Base-by-base conservation (phyloP, 257 asterid species). In the Eustoma russellianum region DNA sequence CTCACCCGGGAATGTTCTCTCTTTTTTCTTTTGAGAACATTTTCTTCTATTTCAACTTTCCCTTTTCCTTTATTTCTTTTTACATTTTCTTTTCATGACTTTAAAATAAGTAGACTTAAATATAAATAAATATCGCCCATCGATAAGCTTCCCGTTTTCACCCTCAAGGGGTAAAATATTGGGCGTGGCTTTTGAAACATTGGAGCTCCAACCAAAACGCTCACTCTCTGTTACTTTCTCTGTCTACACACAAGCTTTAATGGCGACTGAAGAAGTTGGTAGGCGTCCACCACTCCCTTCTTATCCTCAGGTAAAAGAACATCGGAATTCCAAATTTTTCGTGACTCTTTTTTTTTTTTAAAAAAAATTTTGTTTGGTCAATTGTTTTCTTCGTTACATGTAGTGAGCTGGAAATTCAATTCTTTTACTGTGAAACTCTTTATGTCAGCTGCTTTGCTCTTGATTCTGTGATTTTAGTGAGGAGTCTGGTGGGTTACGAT, bases 211-310 rank as follows among this genome's bases (percentile, higher is more conserved):
- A 17, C 30, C 30, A 19, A 15, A 7, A 9, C 33, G 65, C 75
- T 65, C 69, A 52, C 76, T 16, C 57, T 53, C 57, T 55, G 43
- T 35, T 52, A 19, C 55, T 45, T 48, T 24, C 55, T 46, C 50
- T 52, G n/a, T 45, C 50, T 19, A 13, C 59, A 2, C 13, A 8
- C n/a, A 6, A 13, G 5, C 16, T 17, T 46, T 69, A 63, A 83
- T 86, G 95, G 91, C 94, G 57, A 77, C 88, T 61, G 77, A 78
- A 55, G 85, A 71, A 58, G 51, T 64, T 71, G 66, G 45, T 68
- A 74, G 52, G 56, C 73, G 76, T 61, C 70, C 92, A 53, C 64
- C 86, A 10, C 76, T 71, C 43, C 90, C 89, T 59, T 71, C 85
- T 33, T 86, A 83, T 73, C 91, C 91, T 14, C 82, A 83, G 91